Percentiles rank a stretch among this genome's conserved stretches.
Conservation (phyloP, 2,329 filamentous ascomycete genomes). For the Endothia cerciana region DNA sequence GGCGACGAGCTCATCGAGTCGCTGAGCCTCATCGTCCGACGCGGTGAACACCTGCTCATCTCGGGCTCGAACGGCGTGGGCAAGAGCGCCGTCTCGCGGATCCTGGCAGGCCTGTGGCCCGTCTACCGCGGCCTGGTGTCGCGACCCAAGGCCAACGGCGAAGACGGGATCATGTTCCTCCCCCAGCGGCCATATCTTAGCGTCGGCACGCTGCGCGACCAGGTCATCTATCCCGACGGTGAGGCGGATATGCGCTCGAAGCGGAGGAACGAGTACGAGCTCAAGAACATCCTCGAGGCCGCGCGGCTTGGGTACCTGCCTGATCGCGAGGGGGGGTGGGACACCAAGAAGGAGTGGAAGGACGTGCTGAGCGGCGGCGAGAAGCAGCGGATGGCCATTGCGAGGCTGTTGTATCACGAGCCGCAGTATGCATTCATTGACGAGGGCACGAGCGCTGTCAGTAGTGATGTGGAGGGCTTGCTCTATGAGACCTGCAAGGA, state of each 20-base stretch:
- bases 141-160: conserved; percentile 76
- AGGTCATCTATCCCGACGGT: conserved; percentile 96
- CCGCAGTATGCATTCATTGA: conserved; percentile 93
- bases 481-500: conserved; percentile 93
- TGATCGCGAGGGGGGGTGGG: conserved; percentile 92
- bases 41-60: conserved; percentile 91
- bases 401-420: conserved; percentile 90
- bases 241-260: conserved; percentile 90
- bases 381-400: conserved; percentile 94
- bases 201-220: conserved; percentile 89
- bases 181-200: conserved; percentile 92
- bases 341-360: conserved; percentile 97
- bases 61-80: conserved; percentile 94
- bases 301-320: conserved; percentile 88
- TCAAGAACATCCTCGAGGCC: conserved; percentile 78
- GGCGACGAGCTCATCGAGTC: conserved; percentile 91
- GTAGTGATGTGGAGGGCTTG: conserved; percentile 89
- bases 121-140: conserved; percentile 92
- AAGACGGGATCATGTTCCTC: conserved; percentile 97
- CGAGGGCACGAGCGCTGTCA: conserved; percentile 93
- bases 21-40: conserved; percentile 84
- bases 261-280: conserved; percentile 75
- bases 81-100: conserved; percentile 84
- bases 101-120: conserved; percentile 93
- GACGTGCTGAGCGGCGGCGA: conserved; percentile 96